Evolutionary conservation across 2,329 filamentous ascomycete genomes (phyloP), one percentile per base, ranked within the genome.

Genomic region (Aspergillus terreus): DNA sequence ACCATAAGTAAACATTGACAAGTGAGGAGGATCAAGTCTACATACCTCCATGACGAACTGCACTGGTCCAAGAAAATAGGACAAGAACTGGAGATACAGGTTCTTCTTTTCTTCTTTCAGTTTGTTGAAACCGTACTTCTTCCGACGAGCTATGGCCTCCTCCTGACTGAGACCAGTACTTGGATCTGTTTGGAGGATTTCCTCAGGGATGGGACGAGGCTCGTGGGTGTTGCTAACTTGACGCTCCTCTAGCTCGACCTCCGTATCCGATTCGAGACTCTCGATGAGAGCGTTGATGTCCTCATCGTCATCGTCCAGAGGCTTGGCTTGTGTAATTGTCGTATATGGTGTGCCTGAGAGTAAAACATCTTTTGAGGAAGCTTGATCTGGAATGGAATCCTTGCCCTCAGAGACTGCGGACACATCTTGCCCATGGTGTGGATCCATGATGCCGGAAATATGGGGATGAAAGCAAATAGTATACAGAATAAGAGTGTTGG

Each of bases 51-150:
- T 95, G 69, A 95, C 90, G 73, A 92, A 92, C 71, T 95, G 90
- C 60, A 95, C 92, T 21, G 91, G 91, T 60, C 91, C 91, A 50
- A 94, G 78, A 71, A 95, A 95, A 77, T 88, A 94, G 63, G 81
- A 79, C 19, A 84, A 65, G 73, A 95, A 95, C 78, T 95, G 94
- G 65, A 94, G 80, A 55, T 92, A 73, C 52, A 91, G 66, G 66
- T 92, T 95, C 74, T 91, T 87, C 76, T 90, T 91, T 77, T 92
- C 88, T 75, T 95, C 89, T 75, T 88, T 91, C 88, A 95, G 90
- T 71, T 90, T 85, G 71, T 96, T 95, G 67, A 88, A 78, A 70
- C 90, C 90, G 70, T 85, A 89, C 71, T 88, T 89, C 76, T 82
- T 85, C 53, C 85, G 81, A 38, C 80, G 75, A 10, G 76, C 66